Conservation (phyloP, 2,329 filamentous ascomycete genomes). For the Neospermospora avenae region DNA sequence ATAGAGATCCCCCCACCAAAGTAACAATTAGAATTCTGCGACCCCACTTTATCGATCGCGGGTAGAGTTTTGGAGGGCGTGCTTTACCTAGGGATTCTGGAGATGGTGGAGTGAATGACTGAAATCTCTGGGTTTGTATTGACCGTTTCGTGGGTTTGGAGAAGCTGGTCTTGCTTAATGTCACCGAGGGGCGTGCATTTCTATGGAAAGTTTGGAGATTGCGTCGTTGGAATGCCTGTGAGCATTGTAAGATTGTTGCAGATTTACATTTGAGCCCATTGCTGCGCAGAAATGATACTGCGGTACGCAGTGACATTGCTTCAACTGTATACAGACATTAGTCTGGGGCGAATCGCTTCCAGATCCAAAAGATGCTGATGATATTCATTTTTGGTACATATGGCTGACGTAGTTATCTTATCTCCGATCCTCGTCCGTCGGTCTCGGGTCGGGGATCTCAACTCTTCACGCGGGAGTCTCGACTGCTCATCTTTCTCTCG, state of each 20-base stretch:
- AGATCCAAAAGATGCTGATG: neutral
- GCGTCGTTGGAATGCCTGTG: constrained; percentile 4
- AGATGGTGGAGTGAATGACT: constrained; percentile 70
- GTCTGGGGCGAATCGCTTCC: neutral
- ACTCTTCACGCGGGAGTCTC: too few species aligned
- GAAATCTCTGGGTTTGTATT: constrained; percentile 45
- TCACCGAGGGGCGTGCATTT: constrained; percentile 16
- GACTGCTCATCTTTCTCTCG: neutral
- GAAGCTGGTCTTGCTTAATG: constrained; percentile 6
- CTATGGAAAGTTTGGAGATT: constrained; percentile 2
- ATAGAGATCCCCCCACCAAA: constrained; percentile 57
- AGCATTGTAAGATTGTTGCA: neutral
- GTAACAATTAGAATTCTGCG: constrained; percentile 66
- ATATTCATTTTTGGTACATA: neutral
- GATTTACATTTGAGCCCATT: constrained; percentile 5
- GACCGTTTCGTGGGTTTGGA: constrained; percentile 19
- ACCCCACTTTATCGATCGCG: constrained; percentile 69
- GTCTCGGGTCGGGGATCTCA: neutral
- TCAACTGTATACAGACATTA: constrained; percentile 8
- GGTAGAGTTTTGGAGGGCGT: constrained; percentile 66
- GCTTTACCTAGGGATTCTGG: constrained; percentile 76
- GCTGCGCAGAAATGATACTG: constrained; percentile 23
- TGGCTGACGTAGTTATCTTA: constrained; percentile 8
- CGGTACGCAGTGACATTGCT: constrained; percentile 32
- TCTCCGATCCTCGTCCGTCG: neutral